A percentile compares a stretch with the other conserved stretches of the same genome.
phyloP scores from a whole-genome alignment of 1,284 basidiomycete species.

The Rugosomyces carneus region DNA sequence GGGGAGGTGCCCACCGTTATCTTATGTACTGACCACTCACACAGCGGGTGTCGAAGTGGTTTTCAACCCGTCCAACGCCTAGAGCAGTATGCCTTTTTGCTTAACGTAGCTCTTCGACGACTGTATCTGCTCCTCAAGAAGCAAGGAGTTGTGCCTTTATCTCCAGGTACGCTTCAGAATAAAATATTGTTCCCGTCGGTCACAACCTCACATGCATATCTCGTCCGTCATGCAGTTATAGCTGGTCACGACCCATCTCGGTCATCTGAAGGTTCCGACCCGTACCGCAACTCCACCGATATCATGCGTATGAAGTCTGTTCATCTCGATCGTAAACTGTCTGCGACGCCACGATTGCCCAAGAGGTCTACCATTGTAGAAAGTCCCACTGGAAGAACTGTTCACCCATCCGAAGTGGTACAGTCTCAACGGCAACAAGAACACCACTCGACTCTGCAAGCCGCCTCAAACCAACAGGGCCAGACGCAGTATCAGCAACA shows the following conservation, averaged over 20 bases:
- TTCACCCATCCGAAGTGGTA: constrained; percentile 55
- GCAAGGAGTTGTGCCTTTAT: constrained; percentile 82
- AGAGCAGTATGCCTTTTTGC: constrained; percentile 96
- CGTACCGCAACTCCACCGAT: constrained; percentile 82
- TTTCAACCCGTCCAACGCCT: constrained; percentile 91
- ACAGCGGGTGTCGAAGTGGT: constrained; percentile 59
- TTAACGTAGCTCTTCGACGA: constrained; percentile 92
- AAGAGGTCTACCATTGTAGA: constrained; percentile 95
- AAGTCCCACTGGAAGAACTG: constrained; percentile 87
- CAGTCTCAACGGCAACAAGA: constrained; percentile 36
- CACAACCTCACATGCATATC: constrained; percentile 8
- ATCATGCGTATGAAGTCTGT: constrained; percentile 93
- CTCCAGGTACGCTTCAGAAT: constrained; percentile 49
- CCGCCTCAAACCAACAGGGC: constrained; percentile 32
- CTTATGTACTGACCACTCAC: constrained; percentile 77
- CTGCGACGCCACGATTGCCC: constrained; percentile 86
- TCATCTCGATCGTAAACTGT: constrained; percentile 91
- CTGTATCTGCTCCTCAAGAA: constrained; percentile 89
- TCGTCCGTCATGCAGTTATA: constrained; percentile 18
- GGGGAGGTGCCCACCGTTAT: constrained; percentile 64
- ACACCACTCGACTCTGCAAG: constrained; percentile 26
- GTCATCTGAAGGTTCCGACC: constrained; percentile 45
- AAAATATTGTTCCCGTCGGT: constrained; percentile 4
- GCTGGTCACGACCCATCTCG: constrained; percentile 29
- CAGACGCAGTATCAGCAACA: constrained; percentile 27